These are phyloP conservation scores for Pinus albicaulis DNA, from an alignment of 75 land plant genomes.

Conservation along the genomic window DNA sequence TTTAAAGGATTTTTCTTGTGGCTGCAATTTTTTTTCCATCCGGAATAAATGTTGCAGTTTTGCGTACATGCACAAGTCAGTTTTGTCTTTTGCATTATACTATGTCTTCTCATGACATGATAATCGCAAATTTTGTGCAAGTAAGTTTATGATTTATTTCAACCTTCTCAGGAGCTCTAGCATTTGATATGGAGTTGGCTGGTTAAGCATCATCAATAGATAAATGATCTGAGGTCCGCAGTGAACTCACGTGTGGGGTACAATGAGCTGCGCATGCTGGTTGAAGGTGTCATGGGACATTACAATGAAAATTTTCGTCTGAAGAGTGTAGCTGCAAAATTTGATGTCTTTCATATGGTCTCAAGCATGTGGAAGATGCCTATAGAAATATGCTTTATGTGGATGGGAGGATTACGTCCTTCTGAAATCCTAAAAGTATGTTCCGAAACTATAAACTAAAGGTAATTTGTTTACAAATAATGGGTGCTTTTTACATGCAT, in stretches of 20 bases:
- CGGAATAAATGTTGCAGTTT: background rate
- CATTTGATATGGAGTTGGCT: conserved; percentile 87
- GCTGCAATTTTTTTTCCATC: background rate
- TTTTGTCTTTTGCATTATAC: background rate
- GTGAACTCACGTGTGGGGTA: conserved; percentile 72
- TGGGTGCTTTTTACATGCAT: background rate
- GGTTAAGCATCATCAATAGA: conserved; percentile 61
- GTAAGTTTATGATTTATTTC: background rate
- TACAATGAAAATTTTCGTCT: conserved; percentile 77
- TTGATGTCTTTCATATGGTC: conserved; percentile 83
- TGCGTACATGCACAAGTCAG: background rate
- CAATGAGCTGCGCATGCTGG: conserved; percentile 67
- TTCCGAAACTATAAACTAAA: too few relatives aligned
- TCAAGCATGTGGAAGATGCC: conserved; percentile 96
- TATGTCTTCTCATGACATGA: background rate
- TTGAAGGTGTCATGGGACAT: conserved; percentile 66
- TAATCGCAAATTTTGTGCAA: background rate
- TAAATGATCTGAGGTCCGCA: conserved; percentile 69
- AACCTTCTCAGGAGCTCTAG: conserved; percentile 46
- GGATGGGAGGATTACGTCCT: conserved; percentile 88
- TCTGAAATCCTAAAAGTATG: conserved; percentile 85
- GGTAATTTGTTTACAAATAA: background rate
- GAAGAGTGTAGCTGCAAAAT: conserved; percentile 63
- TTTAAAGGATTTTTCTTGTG: background rate
- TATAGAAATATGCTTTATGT: conserved; percentile 85